phyloP scores from a whole-genome alignment of 306 rosid genomes.

The Lathyrus tuberosus region DNA sequence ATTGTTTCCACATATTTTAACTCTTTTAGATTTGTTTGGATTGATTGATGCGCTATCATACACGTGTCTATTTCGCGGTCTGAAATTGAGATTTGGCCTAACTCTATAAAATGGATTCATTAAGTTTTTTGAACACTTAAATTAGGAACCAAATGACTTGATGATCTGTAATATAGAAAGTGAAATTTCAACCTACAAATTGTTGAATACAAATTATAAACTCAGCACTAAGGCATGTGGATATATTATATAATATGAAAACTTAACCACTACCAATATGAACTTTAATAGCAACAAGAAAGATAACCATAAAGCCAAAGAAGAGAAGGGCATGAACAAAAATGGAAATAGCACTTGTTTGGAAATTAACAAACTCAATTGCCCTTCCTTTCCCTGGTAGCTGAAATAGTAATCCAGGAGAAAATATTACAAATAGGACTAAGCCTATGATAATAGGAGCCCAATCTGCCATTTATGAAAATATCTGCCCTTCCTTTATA shows the following conservation, averaged over 20 bases:
- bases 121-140: too few species aligned
- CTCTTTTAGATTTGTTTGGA: too few species aligned
- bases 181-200: too few species aligned
- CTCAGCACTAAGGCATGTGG: too few species aligned
- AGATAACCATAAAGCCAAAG: slow-evolving; percentile 70
- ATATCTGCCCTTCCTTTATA: neutral
- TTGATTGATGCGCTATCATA: too few species aligned
- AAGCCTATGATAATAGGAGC: slow-evolving; percentile 66
- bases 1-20: too few species aligned
- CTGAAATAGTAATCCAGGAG: slow-evolving; percentile 77
- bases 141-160: too few species aligned
- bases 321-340: slow-evolving; percentile 73
- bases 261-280: slow-evolving; percentile 54
- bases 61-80: too few species aligned
- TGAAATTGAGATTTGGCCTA: too few species aligned
- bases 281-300: slow-evolving; percentile 77
- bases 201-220: too few species aligned
- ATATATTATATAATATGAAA: neutral
- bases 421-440: slow-evolving; percentile 63
- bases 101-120: too few species aligned
- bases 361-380: slow-evolving; percentile 61
- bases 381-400: slow-evolving; percentile 68
- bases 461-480: slow-evolving; percentile 75
- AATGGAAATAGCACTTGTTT: slow-evolving; percentile 73
- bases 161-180: too few species aligned